Percentiles rank a stretch among this genome's conserved stretches.
These are phyloP conservation scores for Suzukiozyma palmioleophila DNA, from an alignment of 1,139 yeast species.

Conservation along the genomic window DNA sequence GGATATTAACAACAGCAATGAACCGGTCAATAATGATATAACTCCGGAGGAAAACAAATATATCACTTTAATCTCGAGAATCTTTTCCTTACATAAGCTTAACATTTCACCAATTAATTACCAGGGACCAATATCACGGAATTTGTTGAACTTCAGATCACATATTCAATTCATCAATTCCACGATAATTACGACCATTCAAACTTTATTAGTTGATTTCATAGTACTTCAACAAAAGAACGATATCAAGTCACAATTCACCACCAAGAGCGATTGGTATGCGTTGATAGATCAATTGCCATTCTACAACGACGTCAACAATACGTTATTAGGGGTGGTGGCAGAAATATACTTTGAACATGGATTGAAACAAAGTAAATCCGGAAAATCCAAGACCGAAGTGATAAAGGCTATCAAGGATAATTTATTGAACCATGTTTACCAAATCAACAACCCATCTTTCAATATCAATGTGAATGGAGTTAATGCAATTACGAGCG, in stretches of 20 bases:
- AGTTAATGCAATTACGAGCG: constrained; percentile 33
- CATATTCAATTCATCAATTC: constrained; percentile 52
- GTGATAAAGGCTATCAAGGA: constrained; percentile 27
- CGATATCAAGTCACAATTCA: constrained; percentile 30
- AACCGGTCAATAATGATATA: constrained; percentile 23
- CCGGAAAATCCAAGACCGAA: constrained; percentile 23
- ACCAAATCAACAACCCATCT: constrained; percentile 35
- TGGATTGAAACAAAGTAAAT: constrained; percentile 27
- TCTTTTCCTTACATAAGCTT: constrained; percentile 53
- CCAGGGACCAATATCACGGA: constrained; percentile 68
- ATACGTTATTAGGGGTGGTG: constrained; percentile 41
- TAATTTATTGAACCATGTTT: constrained; percentile 35
- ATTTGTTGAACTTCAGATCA: constrained; percentile 62
- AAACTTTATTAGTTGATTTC: constrained; percentile 49
- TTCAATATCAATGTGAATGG: constrained; percentile 44
- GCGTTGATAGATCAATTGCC: constrained; percentile 56
- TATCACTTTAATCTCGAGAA: constrained; percentile 51
- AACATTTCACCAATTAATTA: constrained; percentile 55
- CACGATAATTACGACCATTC: constrained; percentile 52
- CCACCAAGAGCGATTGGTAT: constrained; percentile 53
- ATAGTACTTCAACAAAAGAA: constrained; percentile 52
- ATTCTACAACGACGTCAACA: constrained; percentile 46
- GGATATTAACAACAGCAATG: constrained; percentile 16
- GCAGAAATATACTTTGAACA: constrained; percentile 41
- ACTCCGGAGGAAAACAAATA: constrained; percentile 27